Evolutionary conservation across 2,329 filamentous ascomycete species (phyloP), one percentile per base, ranked within the genome.

Genomic region (Fusarium veterinarium): DNA sequence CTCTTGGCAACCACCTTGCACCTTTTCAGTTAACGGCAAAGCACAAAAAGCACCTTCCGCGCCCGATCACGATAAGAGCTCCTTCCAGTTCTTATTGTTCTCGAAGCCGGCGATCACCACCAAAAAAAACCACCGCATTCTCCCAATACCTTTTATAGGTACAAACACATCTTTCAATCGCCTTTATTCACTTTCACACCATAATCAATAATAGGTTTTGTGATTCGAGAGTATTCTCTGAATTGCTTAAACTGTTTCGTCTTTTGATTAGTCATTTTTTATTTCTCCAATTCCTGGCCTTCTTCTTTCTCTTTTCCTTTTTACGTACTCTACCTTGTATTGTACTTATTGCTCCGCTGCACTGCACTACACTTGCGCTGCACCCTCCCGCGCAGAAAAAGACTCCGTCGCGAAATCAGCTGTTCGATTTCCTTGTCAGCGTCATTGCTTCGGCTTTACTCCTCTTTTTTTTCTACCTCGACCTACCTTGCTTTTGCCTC

Each of bases 1-100:
- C 68, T 71, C 69, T 72, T 72, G 69, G 69, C 70, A 25, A 60
- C 69, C 59, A 62, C 69, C 69, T 64, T 71, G 67, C 53, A 67
- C 69, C 63, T 57, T 64, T 64, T 48, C 41, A 66, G 60, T 48
- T 56, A 60, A 62, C 69, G 46, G 61, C 71, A 60, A 70, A 75
- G 63, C 71, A 71, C 64, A 69, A 72, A 72, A 68, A 69, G 63
- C 69, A 63, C 56, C 69, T 72, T 62, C 53, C 41, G 69, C 69
- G 62, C 69, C 66, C 72, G 53, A 71, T 72, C 69, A 66, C 69
- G 69, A 72, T 71, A 71, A 71, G 68, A 71, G 69, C 69, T 69
- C 41, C 42, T 60, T 69, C 30, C 55, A 41, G 68, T 72, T 72
- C 69, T 61, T 61, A 45, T 69, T 71, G 62, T 66, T 71, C 64